Base-by-base conservation (phyloP, 371 early-diverging fungal genomes). In the Actinomortierella wolfii region DNA sequence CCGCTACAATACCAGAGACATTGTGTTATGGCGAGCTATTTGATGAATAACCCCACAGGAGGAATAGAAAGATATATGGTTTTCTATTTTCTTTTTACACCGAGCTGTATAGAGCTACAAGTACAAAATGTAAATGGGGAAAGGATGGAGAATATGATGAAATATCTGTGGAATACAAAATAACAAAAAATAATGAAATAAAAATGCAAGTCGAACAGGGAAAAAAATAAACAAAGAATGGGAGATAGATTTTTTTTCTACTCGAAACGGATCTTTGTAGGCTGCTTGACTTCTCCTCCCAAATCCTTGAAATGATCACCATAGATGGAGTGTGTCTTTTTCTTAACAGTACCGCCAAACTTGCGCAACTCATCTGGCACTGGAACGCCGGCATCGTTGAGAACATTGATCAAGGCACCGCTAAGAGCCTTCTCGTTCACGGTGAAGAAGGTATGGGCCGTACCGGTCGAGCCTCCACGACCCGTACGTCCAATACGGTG, bases 401-500 rank as follows among this genome's bases (percentile, higher is more conserved):
- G 83, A 5, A 97, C 92, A 68, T 97, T 97, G 70, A 95, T 89
- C 61, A 98, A 78, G 54, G 87, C 85, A 46, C 94, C 94, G 41
- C 92, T 89, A 54, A 95, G 94, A 20, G 90, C 76, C 81, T 98
- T 95, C 78, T 99, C 99, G 56, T 93, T 90, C 21, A 83, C 77
- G 2, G 98, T 97, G 65, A 99, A 97, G 74, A 98, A 87, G 20
- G 98, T 97, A 68, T 98, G 92, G 9, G 98, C 88, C 20, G 83
- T 86, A 45, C 99, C 99, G 69, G 59, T 77, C 67, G 89, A 88
- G 56, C 98, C 98, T 59, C 95, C 97, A 67, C 98, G 89, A 9
- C 95, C 99, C 5, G 99, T 98, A 66, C 99, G 89, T 42, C 99
- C 99, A 54, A 94, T 93, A 61, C 97, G 90, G 76, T 95, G 97